Evolutionary conservation across 2,329 filamentous ascomycete species (phyloP).

Genomic region (Leptographium flavum): DNA sequence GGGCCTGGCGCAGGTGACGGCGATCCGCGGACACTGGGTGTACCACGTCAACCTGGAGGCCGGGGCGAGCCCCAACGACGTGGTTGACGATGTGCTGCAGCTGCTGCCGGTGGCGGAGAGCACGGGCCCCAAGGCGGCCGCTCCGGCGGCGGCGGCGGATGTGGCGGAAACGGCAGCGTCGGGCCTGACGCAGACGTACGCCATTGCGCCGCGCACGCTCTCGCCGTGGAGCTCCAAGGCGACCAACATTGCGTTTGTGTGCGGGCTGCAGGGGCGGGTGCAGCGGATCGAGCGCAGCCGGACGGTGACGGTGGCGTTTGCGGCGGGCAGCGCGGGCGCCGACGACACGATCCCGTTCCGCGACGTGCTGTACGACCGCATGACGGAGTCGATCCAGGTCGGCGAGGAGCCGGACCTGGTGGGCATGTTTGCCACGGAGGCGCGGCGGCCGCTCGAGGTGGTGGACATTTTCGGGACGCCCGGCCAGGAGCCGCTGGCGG

Average conservation of each 20-base stretch:
- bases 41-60: slow-evolving; percentile 53
- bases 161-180: slow-evolving; percentile 28
- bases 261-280: slow-evolving; percentile 56
- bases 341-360: slow-evolving; percentile 30
- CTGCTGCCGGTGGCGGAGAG: slow-evolving; percentile 27
- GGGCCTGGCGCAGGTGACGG: slow-evolving; percentile 27
- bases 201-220: slow-evolving; percentile 70
- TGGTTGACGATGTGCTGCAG: slow-evolving; percentile 26
- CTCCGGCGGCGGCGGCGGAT: slow-evolving; percentile 28
- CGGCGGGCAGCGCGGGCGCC: slow-evolving; percentile 25
- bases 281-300: slow-evolving; percentile 80
- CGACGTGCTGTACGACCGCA: slow-evolving; percentile 76
- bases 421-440: slow-evolving; percentile 62
- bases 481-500: slow-evolving; percentile 43
- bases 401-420: slow-evolving; percentile 41
- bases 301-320: slow-evolving; percentile 54
- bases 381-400: slow-evolving; percentile 73
- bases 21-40: slow-evolving; percentile 39
- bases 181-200: slow-evolving; percentile 32
- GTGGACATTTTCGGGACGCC: slow-evolving; percentile 52
- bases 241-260: slow-evolving; percentile 85
- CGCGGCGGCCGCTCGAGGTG: slow-evolving; percentile 50
- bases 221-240: slow-evolving; percentile 97
- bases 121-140: slow-evolving; percentile 17
- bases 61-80: slow-evolving; percentile 26